Conservation (phyloP, 345 rosid genomes). For the Firmiana major region DNA sequence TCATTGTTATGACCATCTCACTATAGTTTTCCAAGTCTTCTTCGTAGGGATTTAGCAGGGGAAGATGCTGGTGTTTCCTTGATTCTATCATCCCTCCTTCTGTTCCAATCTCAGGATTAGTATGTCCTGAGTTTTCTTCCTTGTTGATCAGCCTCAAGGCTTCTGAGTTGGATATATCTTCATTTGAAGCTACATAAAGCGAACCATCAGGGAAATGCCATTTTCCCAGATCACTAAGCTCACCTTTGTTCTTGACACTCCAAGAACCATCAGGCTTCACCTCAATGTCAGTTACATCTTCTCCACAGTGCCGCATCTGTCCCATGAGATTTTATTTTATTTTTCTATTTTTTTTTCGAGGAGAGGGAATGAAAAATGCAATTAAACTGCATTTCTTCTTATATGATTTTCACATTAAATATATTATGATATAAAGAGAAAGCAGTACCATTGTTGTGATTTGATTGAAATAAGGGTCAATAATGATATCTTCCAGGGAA, state of each 20-base stretch:
- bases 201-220: constrained; percentile 40
- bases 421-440: not conserved
- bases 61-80: constrained; percentile 52
- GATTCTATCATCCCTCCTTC: constrained; percentile 78
- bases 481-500: constrained; percentile 68
- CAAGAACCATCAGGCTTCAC: constrained; percentile 44
- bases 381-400: not conserved
- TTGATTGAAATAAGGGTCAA: constrained; percentile 86
- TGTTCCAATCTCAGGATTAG: constrained; percentile 78
- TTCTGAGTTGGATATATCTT: constrained; percentile 9
- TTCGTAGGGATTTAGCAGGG: constrained; percentile 51
- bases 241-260: constrained; percentile 29
- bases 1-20: constrained; percentile 62
- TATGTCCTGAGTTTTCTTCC: constrained; percentile 56
- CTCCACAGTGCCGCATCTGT: constrained; percentile 35
- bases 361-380: constrained; percentile 4
- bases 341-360: not conserved
- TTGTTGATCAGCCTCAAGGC: constrained; percentile 43
- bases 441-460: constrained; percentile 60
- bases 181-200: constrained; percentile 6
- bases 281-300: constrained; percentile 36
- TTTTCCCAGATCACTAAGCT: constrained; percentile 20
- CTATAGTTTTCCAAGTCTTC: constrained; percentile 42
- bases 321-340: not conserved
- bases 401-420: not conserved